Base-by-base conservation (phyloP, 1,284 basidiomycete genomes). In the Boletus nobilissimus region DNA sequence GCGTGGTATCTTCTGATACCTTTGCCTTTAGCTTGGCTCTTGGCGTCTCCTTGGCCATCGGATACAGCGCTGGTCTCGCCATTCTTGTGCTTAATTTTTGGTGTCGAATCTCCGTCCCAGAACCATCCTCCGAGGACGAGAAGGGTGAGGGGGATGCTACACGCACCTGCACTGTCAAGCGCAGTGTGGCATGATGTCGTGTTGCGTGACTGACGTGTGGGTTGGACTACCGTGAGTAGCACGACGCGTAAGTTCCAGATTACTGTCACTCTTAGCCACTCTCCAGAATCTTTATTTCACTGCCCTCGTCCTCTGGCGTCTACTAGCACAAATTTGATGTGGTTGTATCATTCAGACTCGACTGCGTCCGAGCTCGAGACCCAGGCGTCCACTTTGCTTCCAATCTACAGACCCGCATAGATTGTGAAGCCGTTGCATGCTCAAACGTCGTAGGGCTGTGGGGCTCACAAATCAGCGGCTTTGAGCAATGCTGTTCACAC, bases 101-200 rank as follows among this genome's bases (percentile, higher is more conserved):
- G 7, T 7, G 75, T 67, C 79, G 72, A 18, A 11, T 77, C 78
- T 6, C 70, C 80, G 39, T 81, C 87, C 84, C 95, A 94, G 86
- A 98, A 98, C 89, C 97, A 98, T 14, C 96, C 97, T 29, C 97
- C 97, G 64, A 99, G 93, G 16, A 98, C 97, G 77, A 99, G 91
- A 57, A 99, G 89, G 6, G 97, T 98, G 38, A 98, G 85, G 0
- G 97, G 97, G 80, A 99, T 94, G 0, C 95, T 96, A 82, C 96
- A 97, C 81, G 91, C 92, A 4, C 96, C 96, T 1, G 95, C 94
- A 39, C 89, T 88, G 36, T 89, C 89, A 78, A 97, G 87, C 0
- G 96, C 94, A 66, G n/a, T n/a, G n/a, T n/a, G n/a, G n/a, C n/a
- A n/a, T n/a, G n/a, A n/a, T n/a, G n/a, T n/a, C n/a, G n/a, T n/a